phyloP scores from a whole-genome alignment of 345 rosid genomes.

The Punica granatum region DNA sequence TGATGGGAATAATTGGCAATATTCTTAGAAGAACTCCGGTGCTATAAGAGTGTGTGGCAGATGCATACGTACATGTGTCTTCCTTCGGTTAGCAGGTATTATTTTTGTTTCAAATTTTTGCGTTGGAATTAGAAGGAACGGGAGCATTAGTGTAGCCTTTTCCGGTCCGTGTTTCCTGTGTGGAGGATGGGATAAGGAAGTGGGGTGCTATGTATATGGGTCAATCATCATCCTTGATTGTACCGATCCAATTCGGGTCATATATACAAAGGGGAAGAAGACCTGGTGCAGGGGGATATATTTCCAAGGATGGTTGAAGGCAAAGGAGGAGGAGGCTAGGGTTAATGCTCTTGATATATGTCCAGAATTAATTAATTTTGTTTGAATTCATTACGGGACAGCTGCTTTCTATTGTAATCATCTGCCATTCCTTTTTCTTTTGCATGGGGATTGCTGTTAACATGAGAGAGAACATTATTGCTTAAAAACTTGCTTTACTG shows the following conservation, averaged over 20 bases:
- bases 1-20: not conserved
- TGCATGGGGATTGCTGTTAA: not conserved
- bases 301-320: not conserved
- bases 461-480: not conserved
- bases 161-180: not conserved
- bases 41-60: not conserved
- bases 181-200: not conserved
- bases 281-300: not conserved
- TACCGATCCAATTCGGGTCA: not conserved
- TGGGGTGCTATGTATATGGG: not conserved
- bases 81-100: not conserved
- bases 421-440: not conserved
- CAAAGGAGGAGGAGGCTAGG: conserved; percentile 9
- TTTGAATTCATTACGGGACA: not conserved
- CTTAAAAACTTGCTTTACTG: not conserved
- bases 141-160: conserved; percentile 14
- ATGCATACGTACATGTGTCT: too few species aligned
- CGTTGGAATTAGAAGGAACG: not conserved
- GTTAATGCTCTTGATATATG: conserved; percentile 15
- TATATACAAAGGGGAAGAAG: not conserved
- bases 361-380: conserved; percentile 2
- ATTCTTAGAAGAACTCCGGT: not conserved
- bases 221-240: not conserved
- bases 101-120: not conserved
- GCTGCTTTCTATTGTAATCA: not conserved